A percentile compares a stretch with the other conserved stretches of the same genome.
phyloP scores from a whole-genome alignment of 1,284 basidiomycete genomes.

The Cryptococcus jaspeensis region DNA sequence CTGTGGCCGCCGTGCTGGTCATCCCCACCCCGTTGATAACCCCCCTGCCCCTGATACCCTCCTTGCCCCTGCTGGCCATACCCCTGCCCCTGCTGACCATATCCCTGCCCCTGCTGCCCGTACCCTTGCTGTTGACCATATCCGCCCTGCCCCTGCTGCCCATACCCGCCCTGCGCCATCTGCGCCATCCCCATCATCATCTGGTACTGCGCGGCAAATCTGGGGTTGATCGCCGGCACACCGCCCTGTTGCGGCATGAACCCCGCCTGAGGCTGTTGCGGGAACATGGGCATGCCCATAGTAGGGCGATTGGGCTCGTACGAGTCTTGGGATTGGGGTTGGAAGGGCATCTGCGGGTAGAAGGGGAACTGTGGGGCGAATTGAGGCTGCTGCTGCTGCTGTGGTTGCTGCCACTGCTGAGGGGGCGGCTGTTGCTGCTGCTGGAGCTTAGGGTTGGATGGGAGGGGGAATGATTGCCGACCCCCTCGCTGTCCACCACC shows the following conservation, averaged over 20 bases:
- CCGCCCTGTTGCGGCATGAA: constrained; percentile 1
- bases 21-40: background rate
- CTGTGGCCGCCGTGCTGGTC: background rate
- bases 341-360: background rate
- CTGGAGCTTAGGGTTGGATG: constrained; percentile 6
- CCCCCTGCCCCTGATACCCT: background rate
- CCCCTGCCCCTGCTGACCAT: background rate
- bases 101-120: constrained; percentile 3
- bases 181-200: constrained; percentile 14
- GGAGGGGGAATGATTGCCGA: constrained; percentile 7
- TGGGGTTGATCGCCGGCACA: constrained; percentile 47
- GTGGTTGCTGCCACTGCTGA: background rate
- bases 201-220: constrained; percentile 41
- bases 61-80: constrained; percentile 2
- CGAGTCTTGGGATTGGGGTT: constrained; percentile 1
- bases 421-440: constrained; percentile 5
- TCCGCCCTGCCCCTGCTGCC: background rate
- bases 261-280: constrained; percentile 3
- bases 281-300: constrained; percentile 1
- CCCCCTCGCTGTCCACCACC: constrained; percentile 9
- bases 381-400: background rate
- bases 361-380: background rate
- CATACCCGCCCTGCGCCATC: background rate
- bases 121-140: background rate
- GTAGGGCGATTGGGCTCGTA: constrained; percentile 5